A percentile compares a stretch with the other conserved stretches of the same genome.
phyloP scores from a whole-genome alignment of 306 rosid species.

The Dryas octopetala region DNA sequence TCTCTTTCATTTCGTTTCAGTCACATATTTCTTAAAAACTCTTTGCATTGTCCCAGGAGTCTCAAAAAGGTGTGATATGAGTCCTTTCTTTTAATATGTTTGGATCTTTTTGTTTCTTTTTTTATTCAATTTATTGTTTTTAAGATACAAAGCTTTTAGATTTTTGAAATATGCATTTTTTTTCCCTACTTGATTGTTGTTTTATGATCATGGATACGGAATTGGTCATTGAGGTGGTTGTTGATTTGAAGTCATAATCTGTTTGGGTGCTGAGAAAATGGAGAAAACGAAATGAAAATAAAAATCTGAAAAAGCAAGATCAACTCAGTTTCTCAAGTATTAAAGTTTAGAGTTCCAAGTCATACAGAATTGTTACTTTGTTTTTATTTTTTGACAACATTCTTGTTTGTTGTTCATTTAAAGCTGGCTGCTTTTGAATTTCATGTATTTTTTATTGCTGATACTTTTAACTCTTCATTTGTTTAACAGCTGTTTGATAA shows the following conservation, averaged over 20 bases:
- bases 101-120: neutral
- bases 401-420: neutral
- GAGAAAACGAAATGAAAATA: neutral
- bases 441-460: neutral
- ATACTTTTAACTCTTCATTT: conserved; percentile 8
- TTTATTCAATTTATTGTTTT: neutral
- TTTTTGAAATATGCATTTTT: neutral
- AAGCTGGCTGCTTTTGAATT: conserved; percentile 7
- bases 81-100: neutral
- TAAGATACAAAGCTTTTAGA: neutral
- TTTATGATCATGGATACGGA: neutral
- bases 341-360: neutral
- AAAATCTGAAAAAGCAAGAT: neutral
- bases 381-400: neutral
- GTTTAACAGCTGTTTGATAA: conserved; percentile 34
- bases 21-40: neutral
- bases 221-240: neutral
- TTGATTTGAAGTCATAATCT: neutral
- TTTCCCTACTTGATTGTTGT: neutral
- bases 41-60: conserved; percentile 3
- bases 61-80: neutral
- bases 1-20: conserved; percentile 8
- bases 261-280: conserved; percentile 12
- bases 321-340: neutral
- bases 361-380: neutral